Conservation (phyloP, 2,329 filamentous ascomycete genomes). For the Meredithiella fracta region DNA sequence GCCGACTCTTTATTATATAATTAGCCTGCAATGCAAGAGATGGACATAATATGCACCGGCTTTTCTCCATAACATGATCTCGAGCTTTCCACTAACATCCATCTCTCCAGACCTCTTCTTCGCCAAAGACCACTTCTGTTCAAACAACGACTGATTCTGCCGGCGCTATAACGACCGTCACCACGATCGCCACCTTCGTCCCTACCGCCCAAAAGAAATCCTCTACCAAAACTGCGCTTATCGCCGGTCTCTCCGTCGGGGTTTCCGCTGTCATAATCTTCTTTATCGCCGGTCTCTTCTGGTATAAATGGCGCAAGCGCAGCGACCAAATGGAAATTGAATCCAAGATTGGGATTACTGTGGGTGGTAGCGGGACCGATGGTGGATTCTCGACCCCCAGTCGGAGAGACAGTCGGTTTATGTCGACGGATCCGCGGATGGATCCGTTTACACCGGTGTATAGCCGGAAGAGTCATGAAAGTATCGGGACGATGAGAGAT, state of each 20-base stretch:
- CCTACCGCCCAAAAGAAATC: slow-evolving; percentile 17
- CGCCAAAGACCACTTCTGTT: slow-evolving; percentile 24
- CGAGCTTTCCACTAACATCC: not conserved
- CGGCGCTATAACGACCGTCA: slow-evolving; percentile 38
- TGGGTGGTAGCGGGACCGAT: slow-evolving; percentile 1
- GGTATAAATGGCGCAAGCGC: slow-evolving; percentile 29
- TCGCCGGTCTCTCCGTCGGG: slow-evolving; percentile 37
- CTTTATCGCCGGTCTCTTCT: slow-evolving; percentile 20
- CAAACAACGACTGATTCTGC: slow-evolving; percentile 36
- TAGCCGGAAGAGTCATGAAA: slow-evolving; percentile 42
- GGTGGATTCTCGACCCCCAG: slow-evolving; percentile 22
- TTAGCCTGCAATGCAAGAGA: not conserved
- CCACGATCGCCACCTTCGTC: slow-evolving; percentile 29
- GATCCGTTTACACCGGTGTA: slow-evolving; percentile 45
- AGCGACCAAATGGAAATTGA: slow-evolving; percentile 16
- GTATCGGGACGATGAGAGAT: slow-evolving; percentile 45
- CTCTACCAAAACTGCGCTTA: slow-evolving; percentile 29
- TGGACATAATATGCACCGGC: not conserved
- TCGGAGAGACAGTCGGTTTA: slow-evolving; percentile 36
- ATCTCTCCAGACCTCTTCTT: slow-evolving; percentile 16
- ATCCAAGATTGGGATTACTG: slow-evolving; percentile 2
- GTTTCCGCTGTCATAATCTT: slow-evolving; percentile 27
- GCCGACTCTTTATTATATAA: not conserved
- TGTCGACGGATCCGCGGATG: slow-evolving; percentile 46
- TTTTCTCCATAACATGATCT: not conserved